Conservation (phyloP, 2,329 filamentous ascomycete genomes). For the Beauveria australis region DNA sequence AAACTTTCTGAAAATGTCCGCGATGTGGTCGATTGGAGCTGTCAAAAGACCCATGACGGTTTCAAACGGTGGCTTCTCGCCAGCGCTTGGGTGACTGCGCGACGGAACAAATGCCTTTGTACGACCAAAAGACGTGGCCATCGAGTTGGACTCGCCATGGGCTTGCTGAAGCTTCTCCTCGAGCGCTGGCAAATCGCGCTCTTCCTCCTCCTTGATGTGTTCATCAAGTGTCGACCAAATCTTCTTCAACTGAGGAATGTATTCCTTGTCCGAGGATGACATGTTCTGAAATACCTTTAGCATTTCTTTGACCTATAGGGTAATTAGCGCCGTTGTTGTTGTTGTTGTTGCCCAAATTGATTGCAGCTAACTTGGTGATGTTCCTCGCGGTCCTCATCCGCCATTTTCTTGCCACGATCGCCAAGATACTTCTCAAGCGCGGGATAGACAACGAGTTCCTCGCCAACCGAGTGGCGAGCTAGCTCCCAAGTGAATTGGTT, state of each 20-base stretch:
- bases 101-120: constrained; percentile 48
- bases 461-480: constrained; percentile 37
- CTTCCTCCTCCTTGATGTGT: constrained; percentile 45
- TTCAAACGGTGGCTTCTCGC: constrained; percentile 47
- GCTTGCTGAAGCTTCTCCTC: constrained; percentile 31
- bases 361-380: constrained; percentile 32
- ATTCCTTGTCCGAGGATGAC: constrained; percentile 29
- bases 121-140: constrained; percentile 36
- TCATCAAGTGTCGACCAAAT: constrained; percentile 34
- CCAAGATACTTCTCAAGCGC: constrained; percentile 41
- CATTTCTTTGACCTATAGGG: constrained; percentile 39
- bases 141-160: constrained; percentile 23
- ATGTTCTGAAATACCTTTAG: constrained; percentile 42
- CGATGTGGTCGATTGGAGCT: constrained; percentile 48
- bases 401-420: constrained; percentile 32
- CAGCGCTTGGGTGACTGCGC: constrained; percentile 41
- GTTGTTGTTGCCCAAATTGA: background rate
- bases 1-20: constrained; percentile 48
- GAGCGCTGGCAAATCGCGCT: constrained; percentile 38
- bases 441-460: constrained; percentile 46
- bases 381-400: constrained; percentile 38
- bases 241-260: constrained; percentile 32
- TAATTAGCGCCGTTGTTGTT: background rate
- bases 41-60: constrained; percentile 43
- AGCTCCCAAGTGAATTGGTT: constrained; percentile 43